Conservation (phyloP, 2,329 filamentous ascomycete genomes). For the Microdochium bolleyi region DNA sequence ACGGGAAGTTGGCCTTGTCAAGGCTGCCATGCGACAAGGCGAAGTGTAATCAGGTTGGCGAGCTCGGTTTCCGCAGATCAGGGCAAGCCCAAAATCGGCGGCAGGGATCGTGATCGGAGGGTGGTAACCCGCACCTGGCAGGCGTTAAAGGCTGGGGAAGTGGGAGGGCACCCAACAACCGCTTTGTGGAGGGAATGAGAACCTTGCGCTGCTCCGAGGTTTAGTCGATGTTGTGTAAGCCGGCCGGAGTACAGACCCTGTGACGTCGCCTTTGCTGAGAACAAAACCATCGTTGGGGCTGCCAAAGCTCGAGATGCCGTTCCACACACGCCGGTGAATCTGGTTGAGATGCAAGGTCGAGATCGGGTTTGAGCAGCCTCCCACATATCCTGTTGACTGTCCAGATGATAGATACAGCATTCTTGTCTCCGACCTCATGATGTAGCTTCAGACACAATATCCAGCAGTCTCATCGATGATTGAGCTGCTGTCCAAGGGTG, state of each 20-base stretch:
- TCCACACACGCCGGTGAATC: too few relatives aligned
- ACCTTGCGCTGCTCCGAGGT: not conserved
- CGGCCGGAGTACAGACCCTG: not conserved
- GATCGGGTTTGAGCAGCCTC: too few relatives aligned
- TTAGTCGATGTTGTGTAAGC: not conserved
- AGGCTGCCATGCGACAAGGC: not conserved
- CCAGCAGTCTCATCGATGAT: too few relatives aligned
- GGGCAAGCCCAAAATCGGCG: not conserved
- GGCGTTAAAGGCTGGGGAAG: not conserved
- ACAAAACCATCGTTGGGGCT: not conserved
- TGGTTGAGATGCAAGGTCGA: too few relatives aligned
- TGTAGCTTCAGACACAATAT: too few relatives aligned
- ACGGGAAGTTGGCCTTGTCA: too few relatives aligned
- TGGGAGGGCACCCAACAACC: not conserved
- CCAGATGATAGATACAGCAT: too few relatives aligned
- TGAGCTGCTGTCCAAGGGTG: too few relatives aligned
- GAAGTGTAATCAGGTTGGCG: not conserved
- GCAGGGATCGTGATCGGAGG: conserved; percentile 1
- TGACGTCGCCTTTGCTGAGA: not conserved
- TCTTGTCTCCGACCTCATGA: too few relatives aligned
- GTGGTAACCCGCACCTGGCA: not conserved
- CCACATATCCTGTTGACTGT: too few relatives aligned
- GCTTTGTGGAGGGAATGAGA: not conserved
- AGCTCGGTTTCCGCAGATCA: not conserved
- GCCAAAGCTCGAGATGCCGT: not conserved